Evolutionary conservation across 2,329 filamentous ascomycete genomes (phyloP), one percentile per base, ranked within the genome.

Genomic region (Arthrobotrys musiformis): DNA sequence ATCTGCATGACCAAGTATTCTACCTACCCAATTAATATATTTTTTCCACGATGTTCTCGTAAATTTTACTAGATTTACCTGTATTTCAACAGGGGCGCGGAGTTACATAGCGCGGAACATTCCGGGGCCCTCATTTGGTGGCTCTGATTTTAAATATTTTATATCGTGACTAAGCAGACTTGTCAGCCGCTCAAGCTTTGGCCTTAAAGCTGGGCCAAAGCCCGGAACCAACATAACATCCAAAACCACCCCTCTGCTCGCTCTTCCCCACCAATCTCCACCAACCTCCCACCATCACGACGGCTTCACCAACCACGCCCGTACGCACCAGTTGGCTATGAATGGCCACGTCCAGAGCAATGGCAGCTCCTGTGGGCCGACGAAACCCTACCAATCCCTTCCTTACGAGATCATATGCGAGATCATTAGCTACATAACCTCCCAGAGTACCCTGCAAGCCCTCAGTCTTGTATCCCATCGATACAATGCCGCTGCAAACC

Each of bases 401-500:
- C 72, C 72, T 26, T 66, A 64, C 56, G 72, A 76, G 58, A 76
- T 76, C 46, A 58, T 76, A 48, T 76, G 64, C 72, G 72, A 76
- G 48, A 76, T 70, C 37, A 61, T 66, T 15, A 70, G 64, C 72
- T 70, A 76, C 22, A 54, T 76, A 37, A 69, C 35, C 17, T 63
- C 64, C 48, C 72, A 76, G 58, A 8, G 35, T 3, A 46, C 63
- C 42, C 72, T 76, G 30, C 40, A 69, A 35, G 37, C 72, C 17
- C 58, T 64, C 17, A 67, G 64, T 37, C 66, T 67, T 11, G 44
- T 72, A 26, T 78, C 73, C 44, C 66, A 62, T n/a, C 60, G 44
- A 22, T 70, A 67, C 37, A 78, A 70, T 35, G 40, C 24, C 17
- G 66, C 67, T 5, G 60, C 73, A 33, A 78, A 60, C 26, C 73